Conservation (phyloP, 2,329 filamentous ascomycete species). For the Ophiostoma pallidulum region DNA sequence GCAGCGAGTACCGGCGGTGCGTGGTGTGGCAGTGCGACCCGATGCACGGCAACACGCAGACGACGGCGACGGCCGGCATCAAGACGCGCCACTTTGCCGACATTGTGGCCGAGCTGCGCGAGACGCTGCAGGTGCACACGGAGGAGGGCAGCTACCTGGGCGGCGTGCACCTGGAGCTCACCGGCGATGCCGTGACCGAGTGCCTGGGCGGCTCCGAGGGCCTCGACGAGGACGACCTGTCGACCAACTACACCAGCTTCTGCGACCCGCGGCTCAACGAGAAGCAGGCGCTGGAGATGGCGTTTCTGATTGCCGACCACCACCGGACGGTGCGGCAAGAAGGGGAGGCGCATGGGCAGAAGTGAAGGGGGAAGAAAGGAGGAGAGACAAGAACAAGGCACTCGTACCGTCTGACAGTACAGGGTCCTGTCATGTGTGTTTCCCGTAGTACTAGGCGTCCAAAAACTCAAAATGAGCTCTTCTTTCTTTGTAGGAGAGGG, state of each 20-base stretch:
- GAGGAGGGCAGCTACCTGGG: conserved; percentile 78
- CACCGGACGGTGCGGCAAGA: conserved; percentile 47
- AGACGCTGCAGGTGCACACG: conserved; percentile 77
- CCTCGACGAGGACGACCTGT: conserved; percentile 77
- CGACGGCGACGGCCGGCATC: conserved; percentile 62
- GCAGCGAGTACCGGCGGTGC: conserved; percentile 52
- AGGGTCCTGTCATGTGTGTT: too few species aligned
- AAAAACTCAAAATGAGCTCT: too few species aligned
- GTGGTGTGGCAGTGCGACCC: conserved; percentile 98
- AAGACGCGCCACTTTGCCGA: conserved; percentile 90
- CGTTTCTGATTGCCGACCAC: conserved; percentile 84
- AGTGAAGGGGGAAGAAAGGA: too few species aligned
- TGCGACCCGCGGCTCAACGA: conserved; percentile 94
- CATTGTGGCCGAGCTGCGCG: conserved; percentile 78
- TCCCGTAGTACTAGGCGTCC: too few species aligned
- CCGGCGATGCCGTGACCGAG: conserved; percentile 92
- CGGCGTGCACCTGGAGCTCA: conserved; percentile 90
- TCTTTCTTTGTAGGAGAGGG: too few species aligned
- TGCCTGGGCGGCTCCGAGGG: conserved; percentile 86
- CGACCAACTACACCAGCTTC: conserved; percentile 87
- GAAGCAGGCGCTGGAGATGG: conserved; percentile 92
- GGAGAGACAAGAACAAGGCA: too few species aligned
- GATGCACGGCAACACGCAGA: conserved; percentile 80
- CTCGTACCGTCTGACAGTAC: too few species aligned
- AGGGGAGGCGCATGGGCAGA: too few species aligned